Conservation (phyloP, 2,329 filamentous ascomycete species). For the Colletotrichum sp. region DNA sequence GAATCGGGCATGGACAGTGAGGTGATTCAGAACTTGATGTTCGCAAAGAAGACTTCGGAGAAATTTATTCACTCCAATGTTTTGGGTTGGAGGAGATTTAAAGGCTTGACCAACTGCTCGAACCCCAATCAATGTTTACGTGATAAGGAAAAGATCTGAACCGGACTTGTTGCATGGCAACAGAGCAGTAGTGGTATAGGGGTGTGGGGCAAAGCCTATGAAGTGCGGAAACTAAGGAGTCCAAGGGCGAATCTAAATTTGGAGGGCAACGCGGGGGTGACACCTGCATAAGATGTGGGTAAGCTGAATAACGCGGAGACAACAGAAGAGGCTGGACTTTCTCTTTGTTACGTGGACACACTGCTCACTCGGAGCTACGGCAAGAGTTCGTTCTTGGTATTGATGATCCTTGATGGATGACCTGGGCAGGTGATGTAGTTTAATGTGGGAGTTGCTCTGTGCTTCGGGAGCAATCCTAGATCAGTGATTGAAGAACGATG, state of each 20-base stretch:
- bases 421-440: too few relatives aligned
- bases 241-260: background rate
- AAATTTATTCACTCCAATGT: accelerated
- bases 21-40: background rate
- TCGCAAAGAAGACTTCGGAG: accelerated
- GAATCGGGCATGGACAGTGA: accelerated
- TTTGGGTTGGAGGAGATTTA: accelerated
- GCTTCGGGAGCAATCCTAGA: too few relatives aligned
- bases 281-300: background rate
- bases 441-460: too few relatives aligned
- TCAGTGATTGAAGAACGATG: too few relatives aligned
- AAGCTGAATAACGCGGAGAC: background rate
- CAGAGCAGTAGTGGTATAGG: background rate
- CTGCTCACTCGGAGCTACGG: background rate
- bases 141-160: accelerated
- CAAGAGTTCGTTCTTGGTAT: background rate
- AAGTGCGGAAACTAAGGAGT: background rate
- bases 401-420: background rate
- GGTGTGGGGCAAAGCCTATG: background rate
- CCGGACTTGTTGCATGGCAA: background rate
- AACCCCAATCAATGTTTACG: background rate
- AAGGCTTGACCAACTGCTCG: accelerated
- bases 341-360: background rate
- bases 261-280: background rate
- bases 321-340: background rate